Base-by-base conservation (phyloP, 2,329 filamentous ascomycete species). In the Botrytis squamosa region DNA sequence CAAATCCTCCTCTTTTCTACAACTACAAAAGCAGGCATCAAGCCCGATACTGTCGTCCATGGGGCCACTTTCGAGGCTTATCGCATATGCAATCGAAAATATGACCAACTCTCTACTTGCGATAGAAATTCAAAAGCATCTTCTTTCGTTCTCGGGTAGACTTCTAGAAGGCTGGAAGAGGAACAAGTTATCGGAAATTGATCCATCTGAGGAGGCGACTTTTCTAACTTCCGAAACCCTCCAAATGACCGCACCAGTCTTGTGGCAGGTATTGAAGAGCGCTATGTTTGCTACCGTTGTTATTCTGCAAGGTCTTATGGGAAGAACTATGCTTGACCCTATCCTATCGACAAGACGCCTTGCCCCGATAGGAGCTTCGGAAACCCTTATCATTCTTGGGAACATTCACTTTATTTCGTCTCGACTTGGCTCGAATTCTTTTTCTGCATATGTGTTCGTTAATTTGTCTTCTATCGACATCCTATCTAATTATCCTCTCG, bases 361-460 rank as follows among this genome's bases (percentile, higher is more conserved):
- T 84, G 90, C 89, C 2, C 88, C 90, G 1, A 84, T 85, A 57
- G 83, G 91, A 44, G 89, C 89, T 9, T 86, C 88, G 55, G 89
- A 91, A 79, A 84, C 86, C 4, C 85, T 93, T 29, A 86, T 90
- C 70, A 88, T 87, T 14, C 86, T 93, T 25, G 88, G 90, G 52
- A 89, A 90, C 77, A 83, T 92, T 42, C 91, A 90, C 79, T 93
- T 93, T 80, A 87, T 93, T 73, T 90, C 90, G 1, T 88, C 88
- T n/a, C 86, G 90, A 36, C 84, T 90, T 36, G 90, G 90, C 8
- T 85, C 88, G 20, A 87, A 88, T 62, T 86, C 88, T 0, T 92
- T 92, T 73, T 91, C 90, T 4, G 90, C 92, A 77, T 91, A 92
- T 79, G 89, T 86, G 4, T 93, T 93, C 78, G 89, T 91, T 69